These are phyloP conservation scores for Larix kaempferi DNA, from an alignment of 75 land plant species.

Conservation along the genomic window DNA sequence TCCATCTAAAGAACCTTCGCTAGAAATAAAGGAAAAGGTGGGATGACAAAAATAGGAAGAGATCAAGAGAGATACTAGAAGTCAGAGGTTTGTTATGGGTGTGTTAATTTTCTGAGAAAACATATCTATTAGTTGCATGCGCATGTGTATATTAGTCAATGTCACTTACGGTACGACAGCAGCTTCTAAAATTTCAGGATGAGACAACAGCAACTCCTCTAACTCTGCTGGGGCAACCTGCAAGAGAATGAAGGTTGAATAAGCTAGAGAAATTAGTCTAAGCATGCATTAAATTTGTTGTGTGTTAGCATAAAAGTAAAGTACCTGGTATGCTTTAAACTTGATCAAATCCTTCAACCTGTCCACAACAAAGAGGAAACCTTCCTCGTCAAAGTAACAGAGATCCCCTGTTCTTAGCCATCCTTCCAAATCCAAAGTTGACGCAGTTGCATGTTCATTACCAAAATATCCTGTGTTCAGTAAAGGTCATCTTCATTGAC, in stretches of 20 bases:
- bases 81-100: not conserved
- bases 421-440: constrained; percentile 64
- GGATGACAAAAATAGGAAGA: not conserved
- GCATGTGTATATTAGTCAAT: not conserved
- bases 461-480: constrained; percentile 53
- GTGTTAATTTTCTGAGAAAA: not conserved
- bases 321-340: constrained; percentile 86
- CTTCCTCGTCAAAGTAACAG: constrained; percentile 78
- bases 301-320: not conserved
- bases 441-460: constrained; percentile 59
- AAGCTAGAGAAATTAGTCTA: too few species aligned
- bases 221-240: constrained; percentile 63
- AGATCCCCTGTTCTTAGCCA: constrained; percentile 95
- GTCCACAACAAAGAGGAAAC: constrained; percentile 72
- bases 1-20: not conserved
- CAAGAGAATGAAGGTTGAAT: too few species aligned
- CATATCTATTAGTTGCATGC: too few species aligned
- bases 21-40: too few species aligned
- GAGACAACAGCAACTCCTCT: constrained; percentile 52
- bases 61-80: not conserved
- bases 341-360: constrained; percentile 89
- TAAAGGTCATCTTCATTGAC: not conserved
- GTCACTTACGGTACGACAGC: constrained; percentile 65
- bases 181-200: constrained; percentile 49
- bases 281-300: too few species aligned